Percentiles rank a stretch among this genome's conserved stretches.
phyloP scores from a whole-genome alignment of 495 filamentous ascomycete species.

The Aspergillus incahuasiensis region DNA sequence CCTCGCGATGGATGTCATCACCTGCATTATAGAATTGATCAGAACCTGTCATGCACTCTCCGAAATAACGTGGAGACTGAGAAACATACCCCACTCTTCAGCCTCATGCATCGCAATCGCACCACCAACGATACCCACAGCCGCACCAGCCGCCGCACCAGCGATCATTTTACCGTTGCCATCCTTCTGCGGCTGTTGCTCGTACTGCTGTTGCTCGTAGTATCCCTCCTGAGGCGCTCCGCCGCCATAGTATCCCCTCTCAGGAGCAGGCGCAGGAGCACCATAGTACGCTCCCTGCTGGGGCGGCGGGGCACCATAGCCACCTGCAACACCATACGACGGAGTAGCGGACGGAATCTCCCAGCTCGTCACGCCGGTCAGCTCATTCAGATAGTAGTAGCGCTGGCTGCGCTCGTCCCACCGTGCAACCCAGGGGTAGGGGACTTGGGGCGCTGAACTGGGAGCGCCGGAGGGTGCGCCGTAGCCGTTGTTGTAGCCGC shows the following conservation, averaged over 20 bases:
- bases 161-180: slow-evolving; percentile 23
- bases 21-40: slow-evolving; percentile 12
- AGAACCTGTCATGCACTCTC: neutral
- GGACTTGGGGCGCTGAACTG: slow-evolving; percentile 34
- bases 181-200: slow-evolving; percentile 25
- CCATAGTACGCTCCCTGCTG: slow-evolving; percentile 7
- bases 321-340: slow-evolving; percentile 10
- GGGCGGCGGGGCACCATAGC: slow-evolving; percentile 1
- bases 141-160: slow-evolving; percentile 36
- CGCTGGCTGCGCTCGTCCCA: slow-evolving; percentile 49
- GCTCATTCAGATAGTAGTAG: slow-evolving; percentile 53
- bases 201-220: slow-evolving; percentile 17
- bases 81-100: slow-evolving; percentile 37
- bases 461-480: slow-evolving; percentile 1
- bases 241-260: slow-evolving; percentile 3
- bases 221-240: slow-evolving; percentile 3
- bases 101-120: slow-evolving; percentile 46
- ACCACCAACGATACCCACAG: slow-evolving; percentile 49
- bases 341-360: slow-evolving; percentile 32
- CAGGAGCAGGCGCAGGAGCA: neutral
- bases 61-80: neutral
- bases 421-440: slow-evolving; percentile 49
- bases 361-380: slow-evolving; percentile 51
- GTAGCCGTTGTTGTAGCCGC: neutral
- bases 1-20: slow-evolving; percentile 26